A percentile compares a stretch with the other conserved stretches of the same genome.
phyloP scores from a whole-genome alignment of 2,329 filamentous ascomycete species.

The Ophioceras dolichostomum region DNA sequence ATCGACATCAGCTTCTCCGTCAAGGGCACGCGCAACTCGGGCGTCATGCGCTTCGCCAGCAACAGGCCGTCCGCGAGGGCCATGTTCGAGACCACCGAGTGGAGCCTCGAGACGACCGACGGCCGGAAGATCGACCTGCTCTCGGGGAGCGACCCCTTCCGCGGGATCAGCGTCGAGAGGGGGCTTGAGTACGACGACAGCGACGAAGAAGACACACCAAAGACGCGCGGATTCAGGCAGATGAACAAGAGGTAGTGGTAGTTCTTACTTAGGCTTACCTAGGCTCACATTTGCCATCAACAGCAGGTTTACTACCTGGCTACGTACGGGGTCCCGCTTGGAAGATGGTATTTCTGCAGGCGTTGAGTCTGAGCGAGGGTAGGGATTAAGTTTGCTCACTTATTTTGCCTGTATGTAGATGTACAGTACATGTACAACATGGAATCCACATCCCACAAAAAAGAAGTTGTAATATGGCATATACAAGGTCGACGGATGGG shows the following conservation, averaged over 20 bases:
- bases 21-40: slow-evolving; percentile 60
- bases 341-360: no score
- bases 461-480: slow-evolving; percentile 3
- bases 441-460: no score
- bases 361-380: no score
- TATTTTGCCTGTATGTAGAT: background rate
- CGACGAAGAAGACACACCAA: slow-evolving; percentile 19
- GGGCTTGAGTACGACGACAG: slow-evolving; percentile 12
- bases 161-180: slow-evolving; percentile 27
- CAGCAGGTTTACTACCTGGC: no score
- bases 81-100: slow-evolving; percentile 78
- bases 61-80: slow-evolving; percentile 47
- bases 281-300: no score
- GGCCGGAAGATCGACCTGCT: slow-evolving; percentile 58
- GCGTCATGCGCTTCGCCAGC: slow-evolving; percentile 71
- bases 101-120: slow-evolving; percentile 64
- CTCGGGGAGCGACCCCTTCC: slow-evolving; percentile 59
- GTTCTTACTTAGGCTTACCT: background rate
- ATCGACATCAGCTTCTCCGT: slow-evolving; percentile 85
- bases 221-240: slow-evolving; percentile 38
- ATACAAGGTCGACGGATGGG: no score
- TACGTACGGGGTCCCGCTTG: no score
- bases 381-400: no score
- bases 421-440: slow-evolving; percentile 4
- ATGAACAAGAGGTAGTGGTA: slow-evolving; percentile 23